Conservation (phyloP, 164 flowering plant species). For the Cinnamomum chago region DNA sequence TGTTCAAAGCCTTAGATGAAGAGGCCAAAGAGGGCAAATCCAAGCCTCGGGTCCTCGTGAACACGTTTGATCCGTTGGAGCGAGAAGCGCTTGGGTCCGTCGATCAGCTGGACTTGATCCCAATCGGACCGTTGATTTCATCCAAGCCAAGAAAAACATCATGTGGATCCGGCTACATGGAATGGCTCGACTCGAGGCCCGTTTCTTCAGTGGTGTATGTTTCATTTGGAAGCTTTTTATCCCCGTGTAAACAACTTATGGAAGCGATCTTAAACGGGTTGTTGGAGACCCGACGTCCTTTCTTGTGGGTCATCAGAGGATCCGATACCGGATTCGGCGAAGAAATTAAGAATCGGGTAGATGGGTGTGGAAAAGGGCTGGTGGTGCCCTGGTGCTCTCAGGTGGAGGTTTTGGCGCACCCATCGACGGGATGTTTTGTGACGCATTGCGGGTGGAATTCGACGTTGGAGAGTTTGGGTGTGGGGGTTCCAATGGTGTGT, state of each 20-base stretch:
- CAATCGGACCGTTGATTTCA: conserved; percentile 42
- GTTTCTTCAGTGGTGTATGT: conserved; percentile 38
- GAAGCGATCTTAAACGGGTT: conserved; percentile 26
- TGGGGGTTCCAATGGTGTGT: conserved; percentile 55
- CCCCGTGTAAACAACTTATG: conserved; percentile 16
- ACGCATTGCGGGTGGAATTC: conserved; percentile 88
- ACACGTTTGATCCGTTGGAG: conserved; percentile 43
- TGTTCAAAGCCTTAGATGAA: conserved; percentile 9
- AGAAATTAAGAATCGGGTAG: conserved; percentile 5
- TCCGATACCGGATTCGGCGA: background rate
- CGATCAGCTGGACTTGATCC: conserved; percentile 15
- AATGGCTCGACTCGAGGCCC: conserved; percentile 29
- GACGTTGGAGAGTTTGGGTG: conserved; percentile 38
- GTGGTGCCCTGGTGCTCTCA: conserved; percentile 52
- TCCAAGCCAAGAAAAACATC: conserved; percentile 7
- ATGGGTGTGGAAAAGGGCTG: conserved; percentile 19
- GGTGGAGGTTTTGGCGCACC: conserved; percentile 46
- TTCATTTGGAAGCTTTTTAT: conserved; percentile 32
- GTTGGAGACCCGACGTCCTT: conserved; percentile 17
- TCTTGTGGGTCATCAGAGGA: conserved; percentile 36
- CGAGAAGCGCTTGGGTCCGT: conserved; percentile 22
- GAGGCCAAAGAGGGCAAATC: background rate
- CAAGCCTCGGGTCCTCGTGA: conserved; percentile 27
- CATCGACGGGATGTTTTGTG: conserved; percentile 51
- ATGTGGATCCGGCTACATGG: conserved; percentile 7